Percentiles rank a stretch among this genome's conserved stretches.
phyloP scores from a whole-genome alignment of 202 grass and related monocot species.

The Saccharum hybrid region DNA sequence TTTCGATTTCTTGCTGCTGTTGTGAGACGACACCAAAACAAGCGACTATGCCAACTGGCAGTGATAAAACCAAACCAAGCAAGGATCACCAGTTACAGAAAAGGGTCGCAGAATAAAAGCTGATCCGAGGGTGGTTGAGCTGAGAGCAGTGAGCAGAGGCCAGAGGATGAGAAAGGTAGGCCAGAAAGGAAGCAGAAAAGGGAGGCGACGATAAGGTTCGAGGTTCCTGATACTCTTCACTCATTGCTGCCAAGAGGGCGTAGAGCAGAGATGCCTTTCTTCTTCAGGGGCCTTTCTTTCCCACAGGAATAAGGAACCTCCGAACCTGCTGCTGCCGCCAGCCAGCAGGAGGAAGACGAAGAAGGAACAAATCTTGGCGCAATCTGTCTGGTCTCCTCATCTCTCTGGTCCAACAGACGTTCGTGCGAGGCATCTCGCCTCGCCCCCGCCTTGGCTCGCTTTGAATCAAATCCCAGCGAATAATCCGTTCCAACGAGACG shows the following conservation, averaged over 20 bases:
- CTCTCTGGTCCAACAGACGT: slow-evolving; percentile 17
- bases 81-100: background rate
- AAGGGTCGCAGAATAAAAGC: slow-evolving; percentile 3
- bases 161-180: slow-evolving; percentile 17
- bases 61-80: background rate
- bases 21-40: background rate
- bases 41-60: slow-evolving; percentile 15
- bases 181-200: slow-evolving; percentile 52
- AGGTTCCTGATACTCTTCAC: slow-evolving; percentile 26
- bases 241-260: slow-evolving; percentile 26
- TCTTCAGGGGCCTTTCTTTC: background rate
- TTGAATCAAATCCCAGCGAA: slow-evolving; percentile 47
- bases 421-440: background rate
- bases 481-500: background rate
- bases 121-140: background rate
- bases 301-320: slow-evolving; percentile 46
- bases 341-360: slow-evolving; percentile 35
- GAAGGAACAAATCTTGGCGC: slow-evolving; percentile 35
- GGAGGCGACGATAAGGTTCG: slow-evolving; percentile 30
- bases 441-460: background rate
- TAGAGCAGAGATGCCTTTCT: slow-evolving; percentile 51
- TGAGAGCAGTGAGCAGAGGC: background rate
- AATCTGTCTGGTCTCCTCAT: background rate
- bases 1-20: slow-evolving; percentile 12
- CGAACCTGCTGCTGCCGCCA: background rate